Conservation (phyloP, 805 yeast genomes). For the Scheffersomyces lignosus region DNA sequence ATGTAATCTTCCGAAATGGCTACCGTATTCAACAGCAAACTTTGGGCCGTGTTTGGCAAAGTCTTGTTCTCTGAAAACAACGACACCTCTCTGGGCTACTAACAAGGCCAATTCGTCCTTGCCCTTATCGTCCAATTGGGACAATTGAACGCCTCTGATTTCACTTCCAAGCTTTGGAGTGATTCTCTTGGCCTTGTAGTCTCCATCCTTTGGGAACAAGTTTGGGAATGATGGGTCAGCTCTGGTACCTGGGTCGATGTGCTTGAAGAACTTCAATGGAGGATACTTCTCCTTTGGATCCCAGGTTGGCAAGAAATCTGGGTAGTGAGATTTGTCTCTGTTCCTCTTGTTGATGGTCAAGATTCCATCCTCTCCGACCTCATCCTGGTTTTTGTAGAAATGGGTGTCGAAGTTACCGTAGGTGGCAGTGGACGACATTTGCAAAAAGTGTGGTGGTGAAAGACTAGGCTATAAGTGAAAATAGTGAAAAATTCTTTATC, state of each 20-base stretch:
- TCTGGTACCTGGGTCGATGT: slow-evolving; percentile 58
- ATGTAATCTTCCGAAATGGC: slow-evolving; percentile 66
- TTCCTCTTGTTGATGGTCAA: slow-evolving; percentile 45
- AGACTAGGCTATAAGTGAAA: too few species aligned
- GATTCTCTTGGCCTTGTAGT: slow-evolving; percentile 33
- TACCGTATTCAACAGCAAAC: slow-evolving; percentile 52
- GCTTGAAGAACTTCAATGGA: slow-evolving; percentile 55
- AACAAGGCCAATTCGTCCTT: slow-evolving; percentile 66
- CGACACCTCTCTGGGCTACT: slow-evolving; percentile 68
- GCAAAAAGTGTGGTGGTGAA: too few species aligned
- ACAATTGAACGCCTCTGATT: slow-evolving; percentile 57
- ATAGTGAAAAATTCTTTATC: too few species aligned
- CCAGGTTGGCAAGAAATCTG: slow-evolving; percentile 70
- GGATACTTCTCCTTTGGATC: slow-evolving; percentile 55
- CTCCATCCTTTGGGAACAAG: slow-evolving; percentile 42
- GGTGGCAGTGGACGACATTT: neutral
- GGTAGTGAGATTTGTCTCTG: slow-evolving; percentile 37
- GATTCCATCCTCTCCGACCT: slow-evolving; percentile 48
- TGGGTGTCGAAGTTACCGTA: slow-evolving; percentile 45
- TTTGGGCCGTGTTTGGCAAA: slow-evolving; percentile 47
- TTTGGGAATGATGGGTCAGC: slow-evolving; percentile 61
- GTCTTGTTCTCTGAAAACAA: slow-evolving; percentile 63
- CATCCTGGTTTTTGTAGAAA: slow-evolving; percentile 52
- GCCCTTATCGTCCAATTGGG: slow-evolving; percentile 48
- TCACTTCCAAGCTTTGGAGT: slow-evolving; percentile 72